Evolutionary conservation across 202 grass and related monocot species (phyloP), one percentile per base, ranked within the genome.

Genomic region (Cymbopogon flexuosus): DNA sequence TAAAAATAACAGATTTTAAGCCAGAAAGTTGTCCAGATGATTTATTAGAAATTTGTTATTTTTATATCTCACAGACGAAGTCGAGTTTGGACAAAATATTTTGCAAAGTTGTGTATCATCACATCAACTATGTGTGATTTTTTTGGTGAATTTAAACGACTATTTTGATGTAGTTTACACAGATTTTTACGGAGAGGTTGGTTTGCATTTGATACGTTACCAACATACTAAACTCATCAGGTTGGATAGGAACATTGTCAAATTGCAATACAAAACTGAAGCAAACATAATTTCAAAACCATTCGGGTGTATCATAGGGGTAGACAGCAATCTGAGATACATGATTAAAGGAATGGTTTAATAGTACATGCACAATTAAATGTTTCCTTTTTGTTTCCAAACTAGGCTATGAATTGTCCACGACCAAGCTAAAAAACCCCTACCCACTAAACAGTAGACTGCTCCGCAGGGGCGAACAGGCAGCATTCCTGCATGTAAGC

Each of bases 311-410:
- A 68, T 23, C 45, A 56, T 29, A 51, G 45, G 62, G 76, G 45
- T 70, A 37, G 73, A 70, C 77, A 70, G 73, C 73, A 84, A 70
- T 70, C 19, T 21, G 30, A 49, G 70, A 84, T 39, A 52, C 79
- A 76, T 16, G 31, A 83, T 40, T 31, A 10, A 81, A 78, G 61
- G 2, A 61, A 60, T 70, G 3, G 63, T 83, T 79, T 65, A 84
- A 72, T 63, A 72, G 84, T 81, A 83, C 84, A 87, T 42, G 40
- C 61, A 87, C 71, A 83, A 83, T 24, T 43, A 68, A 87, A 65
- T 77, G 59, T 85, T 82, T 7, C 5, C 65, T 49, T 60, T 76
- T 74, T 72, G 69, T 61, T 74, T 68, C 36, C 62, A 66, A 87
- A 78, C 85, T 77, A 87, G 46, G 72, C 81, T 81, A 85, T 83